Evolutionary conservation across 768 basidiomycete species (phyloP).

Genomic region (Calocybe indica): DNA sequence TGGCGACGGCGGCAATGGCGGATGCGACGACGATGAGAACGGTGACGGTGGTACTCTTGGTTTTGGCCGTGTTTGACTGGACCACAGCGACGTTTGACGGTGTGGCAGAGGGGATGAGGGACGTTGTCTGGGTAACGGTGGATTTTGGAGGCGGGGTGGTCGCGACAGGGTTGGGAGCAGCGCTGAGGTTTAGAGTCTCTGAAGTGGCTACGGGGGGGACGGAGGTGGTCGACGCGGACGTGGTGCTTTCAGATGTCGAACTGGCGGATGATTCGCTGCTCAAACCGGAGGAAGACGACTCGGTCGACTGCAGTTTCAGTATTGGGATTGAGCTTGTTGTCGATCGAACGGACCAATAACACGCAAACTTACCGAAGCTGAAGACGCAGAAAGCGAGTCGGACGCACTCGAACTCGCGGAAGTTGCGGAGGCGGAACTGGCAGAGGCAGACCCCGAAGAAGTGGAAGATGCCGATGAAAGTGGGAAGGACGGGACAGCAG

Average conservation of each 20-base stretch:
- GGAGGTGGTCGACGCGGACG: conserved; percentile 8
- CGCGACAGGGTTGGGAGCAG: conserved; percentile 7
- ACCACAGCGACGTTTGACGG: conserved; percentile 20
- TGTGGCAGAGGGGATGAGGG: conserved; percentile 22
- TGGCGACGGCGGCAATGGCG: conserved; percentile 58
- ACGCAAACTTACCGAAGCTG: conserved; percentile 3
- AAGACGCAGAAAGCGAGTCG: conserved; percentile 6
- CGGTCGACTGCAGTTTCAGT: no score
- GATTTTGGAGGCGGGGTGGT: conserved; percentile 10
- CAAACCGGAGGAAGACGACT: no score
- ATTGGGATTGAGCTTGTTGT: background rate
- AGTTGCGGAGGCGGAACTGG: conserved; percentile 3
- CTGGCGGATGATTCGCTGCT: no score
- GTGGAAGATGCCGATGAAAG: background rate
- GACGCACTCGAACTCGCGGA: conserved; percentile 10
- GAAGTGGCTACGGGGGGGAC: conserved; percentile 12
- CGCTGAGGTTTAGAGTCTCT: conserved; percentile 15
- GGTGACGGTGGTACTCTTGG: conserved; percentile 43
- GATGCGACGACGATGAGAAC: conserved; percentile 67
- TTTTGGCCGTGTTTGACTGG: conserved; percentile 19
- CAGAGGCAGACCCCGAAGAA: background rate
- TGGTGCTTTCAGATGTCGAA: background rate
- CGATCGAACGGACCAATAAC: background rate
- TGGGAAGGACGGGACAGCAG: conserved; percentile 12
- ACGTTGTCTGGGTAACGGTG: conserved; percentile 21